Conservation (phyloP, 805 yeast species). For the Teunomyces pallodes region DNA sequence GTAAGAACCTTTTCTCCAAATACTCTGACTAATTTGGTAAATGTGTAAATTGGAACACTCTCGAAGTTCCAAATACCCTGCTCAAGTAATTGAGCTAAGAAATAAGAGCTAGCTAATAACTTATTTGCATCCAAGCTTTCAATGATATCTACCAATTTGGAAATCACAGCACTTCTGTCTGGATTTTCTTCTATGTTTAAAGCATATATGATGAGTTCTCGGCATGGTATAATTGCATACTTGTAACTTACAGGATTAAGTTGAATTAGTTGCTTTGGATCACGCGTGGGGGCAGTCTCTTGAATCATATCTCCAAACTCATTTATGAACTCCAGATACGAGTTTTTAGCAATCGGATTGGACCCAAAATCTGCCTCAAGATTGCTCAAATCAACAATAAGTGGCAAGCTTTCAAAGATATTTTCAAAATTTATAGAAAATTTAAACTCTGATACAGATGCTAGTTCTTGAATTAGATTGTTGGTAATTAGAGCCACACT, state of each 20-base stretch:
- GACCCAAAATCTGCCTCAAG: background rate
- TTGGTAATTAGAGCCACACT: background rate
- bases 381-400: background rate
- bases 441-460: background rate
- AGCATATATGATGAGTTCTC: background rate
- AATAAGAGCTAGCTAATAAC: constrained; percentile 5
- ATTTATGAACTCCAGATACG: background rate
- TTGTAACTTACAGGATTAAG: background rate
- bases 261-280: background rate
- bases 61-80: background rate
- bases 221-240: background rate
- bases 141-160: background rate
- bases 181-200: background rate
- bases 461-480: background rate
- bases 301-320: background rate
- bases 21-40: constrained; percentile 19
- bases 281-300: background rate
- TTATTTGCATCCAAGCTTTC: constrained; percentile 1
- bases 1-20: constrained; percentile 32
- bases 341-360: background rate
- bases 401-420: background rate
- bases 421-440: background rate
- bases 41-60: background rate
- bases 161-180: background rate
- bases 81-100: constrained; percentile 2